Evolutionary conservation across 495 filamentous ascomycete genomes (phyloP).

Genomic region (Hyaloscypha hepaticicola): DNA sequence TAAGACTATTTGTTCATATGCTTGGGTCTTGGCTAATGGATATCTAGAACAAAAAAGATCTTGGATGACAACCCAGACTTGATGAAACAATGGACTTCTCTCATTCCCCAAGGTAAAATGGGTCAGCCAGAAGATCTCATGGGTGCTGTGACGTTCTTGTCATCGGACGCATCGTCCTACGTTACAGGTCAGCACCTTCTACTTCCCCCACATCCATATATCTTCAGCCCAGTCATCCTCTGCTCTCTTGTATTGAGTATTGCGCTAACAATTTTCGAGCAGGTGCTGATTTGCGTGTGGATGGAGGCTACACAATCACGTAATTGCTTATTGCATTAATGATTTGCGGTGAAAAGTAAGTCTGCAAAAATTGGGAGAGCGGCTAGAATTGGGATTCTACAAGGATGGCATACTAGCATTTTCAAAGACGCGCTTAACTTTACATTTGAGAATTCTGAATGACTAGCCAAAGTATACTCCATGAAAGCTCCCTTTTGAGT

Average conservation of each 20-base stretch:
- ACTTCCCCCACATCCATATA: background rate
- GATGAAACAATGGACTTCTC: constrained; percentile 80
- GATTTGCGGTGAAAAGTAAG: background rate
- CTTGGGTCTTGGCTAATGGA: constrained; percentile 22
- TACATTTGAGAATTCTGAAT: background rate
- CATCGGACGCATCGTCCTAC: constrained; percentile 81
- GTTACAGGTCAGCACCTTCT: constrained; percentile 60
- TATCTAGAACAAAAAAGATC: constrained; percentile 84
- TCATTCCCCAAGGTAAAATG: constrained; percentile 92
- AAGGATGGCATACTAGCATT: background rate
- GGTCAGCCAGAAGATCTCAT: constrained; percentile 88
- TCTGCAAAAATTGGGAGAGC: background rate
- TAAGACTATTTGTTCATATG: constrained; percentile 40
- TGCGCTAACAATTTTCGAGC: background rate
- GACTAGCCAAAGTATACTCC: background rate
- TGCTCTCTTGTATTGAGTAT: background rate
- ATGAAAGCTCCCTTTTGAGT: background rate
- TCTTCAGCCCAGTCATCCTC: background rate
- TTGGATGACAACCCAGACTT: constrained; percentile 89
- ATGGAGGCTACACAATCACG: constrained; percentile 88
- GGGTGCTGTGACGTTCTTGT: constrained; percentile 88
- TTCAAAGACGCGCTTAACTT: background rate
- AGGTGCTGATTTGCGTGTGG: constrained; percentile 76
- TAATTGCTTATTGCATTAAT: constrained; percentile 40
- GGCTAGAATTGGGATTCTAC: background rate